A percentile compares a stretch with the other conserved stretches of the same genome.
Conservation (phyloP, 2,329 filamentous ascomycete genomes). For the Colletotrichum navitas region DNA sequence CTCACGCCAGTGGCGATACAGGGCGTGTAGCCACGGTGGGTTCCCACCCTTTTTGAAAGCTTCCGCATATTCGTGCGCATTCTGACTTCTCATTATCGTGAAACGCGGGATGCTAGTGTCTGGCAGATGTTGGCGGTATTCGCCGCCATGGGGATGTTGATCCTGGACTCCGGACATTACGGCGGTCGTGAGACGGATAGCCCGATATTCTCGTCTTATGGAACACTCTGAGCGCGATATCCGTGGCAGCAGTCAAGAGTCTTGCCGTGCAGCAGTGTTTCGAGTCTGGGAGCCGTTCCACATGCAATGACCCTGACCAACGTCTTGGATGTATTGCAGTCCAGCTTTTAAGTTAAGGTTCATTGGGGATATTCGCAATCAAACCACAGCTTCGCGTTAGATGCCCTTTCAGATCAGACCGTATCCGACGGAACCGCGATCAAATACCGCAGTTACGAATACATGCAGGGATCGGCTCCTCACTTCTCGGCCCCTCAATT, state of each 20-base stretch:
- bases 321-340: not conserved
- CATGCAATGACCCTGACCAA: not conserved
- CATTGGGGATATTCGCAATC: no score
- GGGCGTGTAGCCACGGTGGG: slow-evolving; percentile 75
- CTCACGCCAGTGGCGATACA: slow-evolving; percentile 70
- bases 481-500: slow-evolving; percentile 25
- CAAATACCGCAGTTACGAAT: slow-evolving; percentile 9
- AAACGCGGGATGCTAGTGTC: slow-evolving; percentile 73
- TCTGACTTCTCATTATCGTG: slow-evolving; percentile 71
- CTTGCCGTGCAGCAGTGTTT: not conserved
- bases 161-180: slow-evolving; percentile 2
- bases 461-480: slow-evolving; percentile 29
- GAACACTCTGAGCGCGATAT: not conserved
- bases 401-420: not conserved
- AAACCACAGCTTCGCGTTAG: no score
- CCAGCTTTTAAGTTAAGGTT: not conserved
- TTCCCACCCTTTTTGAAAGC: slow-evolving; percentile 69
- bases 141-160: slow-evolving; percentile 42
- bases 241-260: not conserved
- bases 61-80: slow-evolving; percentile 72
- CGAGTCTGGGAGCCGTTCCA: not conserved
- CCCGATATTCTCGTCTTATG: not conserved
- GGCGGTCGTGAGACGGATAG: not conserved
- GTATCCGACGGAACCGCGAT: not conserved
- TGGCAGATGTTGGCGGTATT: slow-evolving; percentile 71